These are phyloP conservation scores for Aureobasidium sp. DNA, from an alignment of 2,329 filamentous ascomycete species.

Conservation along the genomic window DNA sequence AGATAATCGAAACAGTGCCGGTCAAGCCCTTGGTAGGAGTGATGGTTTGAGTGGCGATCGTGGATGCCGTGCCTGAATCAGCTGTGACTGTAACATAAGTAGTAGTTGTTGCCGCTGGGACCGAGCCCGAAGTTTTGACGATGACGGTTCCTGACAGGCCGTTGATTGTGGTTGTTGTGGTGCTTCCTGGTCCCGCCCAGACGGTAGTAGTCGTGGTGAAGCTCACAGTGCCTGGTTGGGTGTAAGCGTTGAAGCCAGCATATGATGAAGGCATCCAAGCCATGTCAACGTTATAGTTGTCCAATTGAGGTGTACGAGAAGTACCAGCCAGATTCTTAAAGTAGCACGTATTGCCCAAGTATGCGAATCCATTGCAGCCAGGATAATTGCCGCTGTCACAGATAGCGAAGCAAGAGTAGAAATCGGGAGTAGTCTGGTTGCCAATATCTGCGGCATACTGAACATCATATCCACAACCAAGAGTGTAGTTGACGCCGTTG, in stretches of 20 bases:
- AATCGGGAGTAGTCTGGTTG: conserved; percentile 15
- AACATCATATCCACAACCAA: conserved; percentile 18
- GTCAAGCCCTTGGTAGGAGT: background rate
- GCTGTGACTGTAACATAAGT: conserved; percentile 12
- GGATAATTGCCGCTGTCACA: conserved; percentile 14
- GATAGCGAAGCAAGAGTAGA: conserved; percentile 18
- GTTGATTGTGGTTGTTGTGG: conserved; percentile 8
- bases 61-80: conserved; percentile 11
- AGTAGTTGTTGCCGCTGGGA: background rate
- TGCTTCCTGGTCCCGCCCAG: conserved; percentile 11
- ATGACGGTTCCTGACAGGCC: conserved; percentile 13
- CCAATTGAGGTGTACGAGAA: conserved; percentile 13
- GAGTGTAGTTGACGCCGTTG: conserved; percentile 14
- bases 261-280: conserved; percentile 15
- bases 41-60: conserved; percentile 4
- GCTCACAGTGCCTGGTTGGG: background rate
- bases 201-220: conserved; percentile 14
- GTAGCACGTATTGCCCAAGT: conserved; percentile 16
- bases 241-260: conserved; percentile 16
- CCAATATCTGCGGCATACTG: conserved; percentile 15
- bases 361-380: conserved; percentile 17
- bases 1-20: conserved; percentile 10
- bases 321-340: conserved; percentile 16
- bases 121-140: conserved; percentile 13
- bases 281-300: conserved; percentile 15